These are phyloP conservation scores for Flaveria sonorensis DNA, from an alignment of 129 eudicot genomes.

Conservation along the genomic window DNA sequence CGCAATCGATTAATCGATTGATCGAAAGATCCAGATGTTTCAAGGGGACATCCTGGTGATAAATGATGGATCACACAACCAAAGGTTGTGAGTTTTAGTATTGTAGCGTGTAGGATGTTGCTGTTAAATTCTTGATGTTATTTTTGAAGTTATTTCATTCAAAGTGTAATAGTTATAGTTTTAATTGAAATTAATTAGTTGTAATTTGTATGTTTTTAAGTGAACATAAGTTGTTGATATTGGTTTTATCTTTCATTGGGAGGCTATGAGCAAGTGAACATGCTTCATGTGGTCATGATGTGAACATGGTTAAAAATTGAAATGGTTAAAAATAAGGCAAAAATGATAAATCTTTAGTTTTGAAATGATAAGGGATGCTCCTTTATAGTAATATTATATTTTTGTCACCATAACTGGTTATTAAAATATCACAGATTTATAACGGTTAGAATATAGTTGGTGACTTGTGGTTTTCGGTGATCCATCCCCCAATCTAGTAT, in stretches of 20 bases:
- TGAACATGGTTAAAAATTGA: not conserved
- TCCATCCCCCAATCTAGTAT: not conserved
- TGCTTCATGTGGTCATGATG: not conserved
- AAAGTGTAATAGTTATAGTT: slow-evolving; percentile 32
- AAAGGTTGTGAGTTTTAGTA: too few species aligned
- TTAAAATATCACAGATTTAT: not conserved
- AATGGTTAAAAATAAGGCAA: not conserved
- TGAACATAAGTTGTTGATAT: not conserved
- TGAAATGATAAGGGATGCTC: too few species aligned
- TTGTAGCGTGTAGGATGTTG: too few species aligned
- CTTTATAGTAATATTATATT: not conserved
- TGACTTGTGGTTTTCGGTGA: not conserved
- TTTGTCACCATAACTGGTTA: too few species aligned
- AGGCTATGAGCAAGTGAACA: not conserved
- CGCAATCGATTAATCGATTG: slow-evolving; percentile 30
- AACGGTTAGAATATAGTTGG: slow-evolving; percentile 27
- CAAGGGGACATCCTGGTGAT: too few species aligned
- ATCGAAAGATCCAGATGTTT: not conserved
- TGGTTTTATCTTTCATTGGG: too few species aligned
- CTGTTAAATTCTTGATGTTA: too few species aligned
- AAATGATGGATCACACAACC: too few species aligned
- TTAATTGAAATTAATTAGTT: slow-evolving; percentile 12
- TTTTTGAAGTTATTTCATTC: not conserved
- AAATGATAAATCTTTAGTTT: not conserved
- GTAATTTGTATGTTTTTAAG: slow-evolving; percentile 21